Evolutionary conservation across 306 rosid genomes (phyloP).

Genomic region (Lotus japonicus): DNA sequence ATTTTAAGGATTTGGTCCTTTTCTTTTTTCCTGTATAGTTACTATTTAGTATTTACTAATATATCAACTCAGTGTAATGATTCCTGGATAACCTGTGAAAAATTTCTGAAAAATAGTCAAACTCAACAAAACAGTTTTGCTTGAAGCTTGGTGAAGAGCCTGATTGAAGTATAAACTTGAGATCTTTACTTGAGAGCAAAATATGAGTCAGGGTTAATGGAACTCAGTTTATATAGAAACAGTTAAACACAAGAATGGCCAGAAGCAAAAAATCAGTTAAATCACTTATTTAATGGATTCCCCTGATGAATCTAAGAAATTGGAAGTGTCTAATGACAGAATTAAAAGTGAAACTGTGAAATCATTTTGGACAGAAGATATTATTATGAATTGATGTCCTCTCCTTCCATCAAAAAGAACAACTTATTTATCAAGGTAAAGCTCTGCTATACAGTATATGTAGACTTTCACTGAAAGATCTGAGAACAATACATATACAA

Average conservation of each 20-base stretch:
- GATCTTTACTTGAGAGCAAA: no score
- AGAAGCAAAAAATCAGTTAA: no score
- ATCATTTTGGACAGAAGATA: neutral
- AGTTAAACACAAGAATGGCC: no score
- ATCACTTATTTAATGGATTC: neutral
- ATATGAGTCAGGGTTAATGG: no score
- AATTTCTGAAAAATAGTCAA: neutral
- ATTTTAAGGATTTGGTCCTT: no score
- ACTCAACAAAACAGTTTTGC: no score
- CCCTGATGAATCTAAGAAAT: neutral
- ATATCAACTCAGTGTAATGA: no score
- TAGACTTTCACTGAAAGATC: slow-evolving; percentile 8
- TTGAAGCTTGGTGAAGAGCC: no score
- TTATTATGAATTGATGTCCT: neutral
- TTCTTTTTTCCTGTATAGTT: no score
- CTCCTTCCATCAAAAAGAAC: neutral
- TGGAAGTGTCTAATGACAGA: neutral
- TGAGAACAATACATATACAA: slow-evolving; percentile 4
- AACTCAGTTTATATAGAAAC: no score
- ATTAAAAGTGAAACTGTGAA: slow-evolving; percentile 1
- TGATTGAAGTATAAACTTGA: neutral
- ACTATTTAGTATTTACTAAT: no score
- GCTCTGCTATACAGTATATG: neutral
- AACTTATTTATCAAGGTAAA: neutral
- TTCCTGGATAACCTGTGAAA: neutral